Base-by-base conservation (phyloP, 1,139 yeast species). In the Suhomyces ambrosiae region DNA sequence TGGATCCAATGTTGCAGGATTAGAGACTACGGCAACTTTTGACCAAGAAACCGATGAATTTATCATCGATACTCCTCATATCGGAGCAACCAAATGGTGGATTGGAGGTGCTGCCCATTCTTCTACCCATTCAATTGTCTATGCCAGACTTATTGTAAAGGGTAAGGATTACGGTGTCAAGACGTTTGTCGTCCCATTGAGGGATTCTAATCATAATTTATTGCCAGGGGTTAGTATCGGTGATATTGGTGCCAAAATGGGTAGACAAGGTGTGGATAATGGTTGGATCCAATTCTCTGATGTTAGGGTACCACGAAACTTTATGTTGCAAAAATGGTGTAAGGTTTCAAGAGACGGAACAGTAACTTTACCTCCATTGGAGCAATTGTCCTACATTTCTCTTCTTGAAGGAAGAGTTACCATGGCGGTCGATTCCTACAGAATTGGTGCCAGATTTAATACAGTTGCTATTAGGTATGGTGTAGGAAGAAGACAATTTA, bases 31-130 rank as follows among this genome's bases (percentile, higher is more conserved):
- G 21, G 96, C 96, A 14, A 82, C 86, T 32, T 89, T 75, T 58
- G 86, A 87, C 58, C 69, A 71, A 32, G 68, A 64, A 19, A 74
- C 73, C 21, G 88, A 86, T 53, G 79, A 81, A 46, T 86, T 89
- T 51, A 62, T 77, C 38, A 80, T 89, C 49, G 80, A 86, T 60
- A 89, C 97, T 16, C 97, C 97, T 6, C 87, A 87, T 58, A 66
- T 86, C 45, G 89, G 92, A 38, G 96, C 96, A 26, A 87, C 96
- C 42, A 89, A 89, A 65, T 89, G 96, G 96, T 89, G 97, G 97
- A 89, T 89, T 55, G 97, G 96, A 38, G 97, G 97, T 56, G 96
- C 96, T 37, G 96, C 96, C 5, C 95, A 87, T 59, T 83, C 95
- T 17, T 85, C 96, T 7, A 86, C 92, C 32, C 96, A 89, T 63